Percentiles rank a stretch among this genome's conserved stretches.
phyloP scores from a whole-genome alignment of 768 basidiomycete genomes.

The Hypholoma sublateritium region DNA sequence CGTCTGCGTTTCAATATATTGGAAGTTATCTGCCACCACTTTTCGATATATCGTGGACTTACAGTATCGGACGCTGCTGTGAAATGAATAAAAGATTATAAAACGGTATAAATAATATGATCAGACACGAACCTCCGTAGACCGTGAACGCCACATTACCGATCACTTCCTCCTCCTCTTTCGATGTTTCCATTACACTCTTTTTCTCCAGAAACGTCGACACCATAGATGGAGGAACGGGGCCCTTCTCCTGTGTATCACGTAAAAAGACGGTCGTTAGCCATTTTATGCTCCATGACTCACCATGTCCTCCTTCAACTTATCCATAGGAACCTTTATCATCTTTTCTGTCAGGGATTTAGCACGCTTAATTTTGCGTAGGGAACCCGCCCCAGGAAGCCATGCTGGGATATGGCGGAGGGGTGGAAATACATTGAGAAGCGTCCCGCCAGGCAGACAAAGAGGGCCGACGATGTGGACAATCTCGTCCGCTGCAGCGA shows the following conservation, averaged over 20 bases:
- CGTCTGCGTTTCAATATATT: slow-evolving; percentile 19
- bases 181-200: neutral
- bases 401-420: slow-evolving; percentile 15
- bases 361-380: neutral
- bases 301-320: neutral
- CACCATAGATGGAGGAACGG: neutral
- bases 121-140: slow-evolving; percentile 8
- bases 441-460: slow-evolving; percentile 7
- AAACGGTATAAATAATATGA: neutral
- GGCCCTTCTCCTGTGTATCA: neutral
- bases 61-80: slow-evolving; percentile 6
- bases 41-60: neutral
- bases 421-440: slow-evolving; percentile 13
- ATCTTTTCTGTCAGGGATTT: neutral
- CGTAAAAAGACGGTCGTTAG: neutral
- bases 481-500: slow-evolving; percentile 11
- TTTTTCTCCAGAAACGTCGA: slow-evolving; percentile 2
- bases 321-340: neutral
- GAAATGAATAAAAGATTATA: neutral
- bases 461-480: neutral
- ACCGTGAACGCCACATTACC: slow-evolving; percentile 12
- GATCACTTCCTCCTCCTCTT: slow-evolving; percentile 4
- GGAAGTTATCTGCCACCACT: too few species aligned
- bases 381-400: slow-evolving; percentile 10
- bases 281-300: neutral